Evolutionary conservation across 768 basidiomycete genomes (phyloP), one percentile per base, ranked within the genome.

Genomic region (Leccinum imitatum): DNA sequence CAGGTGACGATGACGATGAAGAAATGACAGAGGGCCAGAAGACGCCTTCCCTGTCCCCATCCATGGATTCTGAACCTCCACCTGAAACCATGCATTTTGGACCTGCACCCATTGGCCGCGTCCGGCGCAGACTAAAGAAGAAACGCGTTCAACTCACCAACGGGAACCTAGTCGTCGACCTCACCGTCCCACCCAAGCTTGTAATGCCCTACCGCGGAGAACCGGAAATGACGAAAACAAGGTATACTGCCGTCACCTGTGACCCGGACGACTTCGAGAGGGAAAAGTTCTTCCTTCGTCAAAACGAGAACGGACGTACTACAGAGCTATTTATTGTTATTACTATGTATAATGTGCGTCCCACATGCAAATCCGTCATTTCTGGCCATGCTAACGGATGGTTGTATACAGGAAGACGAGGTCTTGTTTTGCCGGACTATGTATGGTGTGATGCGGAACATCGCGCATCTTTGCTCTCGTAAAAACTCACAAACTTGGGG

Each of bases 401-500:
- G 17, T 21, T 25, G 11, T 48, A 46, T 53, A 39, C 65, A 93
- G 91, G 91, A 93, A 76, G 87, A 93, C 67, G 95, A 98, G 66
- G 78, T 93, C 9, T 77, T 97, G 10, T 95, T 98, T 74, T 92
- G 91, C 72, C 79, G 96, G 59, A 98, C 96, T 8, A 79, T 98
- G 75, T 90, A 95, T 71, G 96, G 96, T 27, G 93, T 98, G 13
- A 97, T 97, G 92, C 83, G 83, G 50, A 92, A 91, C 68, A 90
- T 91, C 50, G 80, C 87, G 6, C 89, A 90, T 73, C 77, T 91
- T 19, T 92, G 91, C 69, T 85, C 90, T 21, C 85, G 96, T 31
- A 92, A 91, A 69, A 89, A 89, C 60, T 93, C 91, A 10, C 91
- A 93, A 67, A 97, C 93, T 5, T 98, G 96, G 96, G 96, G 96